Percentiles rank a stretch among this genome's conserved stretches.
Conservation (phyloP, 306 rosid genomes). For the Oxytropis ochrocephala region DNA sequence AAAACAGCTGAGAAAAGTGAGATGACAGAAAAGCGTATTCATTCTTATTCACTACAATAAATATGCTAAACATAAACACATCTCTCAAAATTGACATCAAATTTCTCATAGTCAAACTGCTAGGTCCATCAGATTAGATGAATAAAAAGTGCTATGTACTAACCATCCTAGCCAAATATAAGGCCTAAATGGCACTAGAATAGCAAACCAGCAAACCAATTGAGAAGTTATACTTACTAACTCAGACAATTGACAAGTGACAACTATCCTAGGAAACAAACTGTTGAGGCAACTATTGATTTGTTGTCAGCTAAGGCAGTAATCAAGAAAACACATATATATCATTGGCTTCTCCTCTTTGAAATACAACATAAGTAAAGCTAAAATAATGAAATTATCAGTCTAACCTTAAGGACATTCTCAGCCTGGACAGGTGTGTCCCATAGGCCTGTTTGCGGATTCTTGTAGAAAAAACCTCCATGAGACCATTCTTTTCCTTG, state of each 20-base stretch:
- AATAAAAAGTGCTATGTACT: not conserved
- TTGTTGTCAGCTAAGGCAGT: not conserved
- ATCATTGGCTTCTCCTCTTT: not conserved
- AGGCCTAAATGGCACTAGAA: not conserved
- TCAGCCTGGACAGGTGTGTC: slow-evolving; percentile 93
- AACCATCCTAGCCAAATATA: too few relatives aligned
- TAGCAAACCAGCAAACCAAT: not conserved
- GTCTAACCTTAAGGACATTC: slow-evolving; percentile 69
- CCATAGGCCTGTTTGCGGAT: slow-evolving; percentile 72
- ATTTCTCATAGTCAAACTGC: not conserved
- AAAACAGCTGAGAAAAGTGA: not conserved
- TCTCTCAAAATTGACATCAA: not conserved
- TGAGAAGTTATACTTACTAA: not conserved
- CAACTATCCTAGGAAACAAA: not conserved
- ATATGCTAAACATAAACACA: not conserved
- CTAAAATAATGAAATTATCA: not conserved
- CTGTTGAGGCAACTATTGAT: not conserved
- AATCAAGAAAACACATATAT: not conserved
- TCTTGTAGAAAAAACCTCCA: slow-evolving; percentile 76
- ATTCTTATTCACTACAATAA: not conserved
- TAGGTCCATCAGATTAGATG: not conserved
- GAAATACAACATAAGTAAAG: not conserved
- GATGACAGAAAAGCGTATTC: not conserved
- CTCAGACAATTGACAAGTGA: not conserved
- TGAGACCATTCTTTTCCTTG: slow-evolving; percentile 82